Evolutionary conservation across 2,329 filamentous ascomycete genomes (phyloP), one percentile per base, ranked within the genome.

Genomic region (Epichloe aotearoae): DNA sequence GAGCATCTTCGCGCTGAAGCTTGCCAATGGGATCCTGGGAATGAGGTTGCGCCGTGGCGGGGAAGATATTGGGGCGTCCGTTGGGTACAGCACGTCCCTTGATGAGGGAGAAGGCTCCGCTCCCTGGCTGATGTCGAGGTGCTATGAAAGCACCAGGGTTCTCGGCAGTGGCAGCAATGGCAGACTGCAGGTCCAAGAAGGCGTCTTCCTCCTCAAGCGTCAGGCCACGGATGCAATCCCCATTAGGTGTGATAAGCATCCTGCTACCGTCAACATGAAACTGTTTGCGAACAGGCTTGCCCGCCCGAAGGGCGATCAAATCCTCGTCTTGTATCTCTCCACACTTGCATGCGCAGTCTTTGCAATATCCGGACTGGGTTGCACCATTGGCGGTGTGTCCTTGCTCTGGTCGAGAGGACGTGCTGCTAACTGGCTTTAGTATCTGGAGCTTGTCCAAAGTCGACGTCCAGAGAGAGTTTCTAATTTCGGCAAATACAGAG

Each of bases 141-240:
- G 76, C 75, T 5, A 76, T 65, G 56, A 82, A 84, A 0, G 75
- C 70, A 3, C 76, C 74, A 0, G 80, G 78, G 48, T 72, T 73
- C 45, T 71, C 67, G 14, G 74, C 72, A 38, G 70, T 68, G 8
- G 64, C 61, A 2, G 75, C 73, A 44, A 87, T 68, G 6, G 69
- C 68, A 46, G 73, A 70, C 64, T 91, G 87, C 5, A 91, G 73
- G 47, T 79, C 73, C 11, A 91, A 69, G 56, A 85, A 90, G 4
- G 76, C 75, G 36, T 82, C 73, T 61, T 90, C 86, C 55, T 90
- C 82, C 41, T 83, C 79, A 4, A 75, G 68, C 1, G 75, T 81
- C 50, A 93, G 67, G 52, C 85, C 83, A 55, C 83, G 81, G n/a
- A 91, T 73, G 61, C 84, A 86, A 55, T 87, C 82, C 11, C 86